Conservation (phyloP, 257 asterid genomes). For the Solanum corneliomulleri region DNA sequence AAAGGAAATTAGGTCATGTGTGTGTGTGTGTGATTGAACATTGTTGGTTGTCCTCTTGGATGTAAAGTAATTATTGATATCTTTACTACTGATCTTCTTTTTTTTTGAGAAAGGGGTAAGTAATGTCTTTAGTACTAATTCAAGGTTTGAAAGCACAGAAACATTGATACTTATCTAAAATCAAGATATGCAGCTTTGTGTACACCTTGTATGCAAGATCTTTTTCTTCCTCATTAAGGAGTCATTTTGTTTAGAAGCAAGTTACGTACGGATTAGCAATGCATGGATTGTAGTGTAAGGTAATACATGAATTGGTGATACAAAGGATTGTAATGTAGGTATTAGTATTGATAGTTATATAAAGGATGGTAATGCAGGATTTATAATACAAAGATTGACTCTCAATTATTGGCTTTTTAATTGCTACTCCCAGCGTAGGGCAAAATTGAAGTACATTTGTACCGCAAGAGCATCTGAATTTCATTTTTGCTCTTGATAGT, state of each 20-base stretch:
- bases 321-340: not conserved
- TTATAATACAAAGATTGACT: not conserved
- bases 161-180: not conserved
- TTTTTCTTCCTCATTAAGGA: not conserved
- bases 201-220: not conserved
- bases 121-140: not conserved
- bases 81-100: not conserved
- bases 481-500: not conserved
- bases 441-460: not conserved
- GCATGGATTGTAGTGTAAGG: not conserved
- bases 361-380: not conserved
- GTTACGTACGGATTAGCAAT: not conserved
- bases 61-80: not conserved
- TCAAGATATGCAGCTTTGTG: not conserved
- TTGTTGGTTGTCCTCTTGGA: not conserved
- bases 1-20: not conserved
- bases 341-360: not conserved
- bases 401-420: not conserved
- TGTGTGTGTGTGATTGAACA: not conserved
- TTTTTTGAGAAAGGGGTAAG: no score
- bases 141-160: not conserved
- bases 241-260: not conserved
- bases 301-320: not conserved
- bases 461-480: not conserved
- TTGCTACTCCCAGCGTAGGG: not conserved